Base-by-base conservation (phyloP, 2,329 filamentous ascomycete species). In the Ophiostoma australiae region DNA sequence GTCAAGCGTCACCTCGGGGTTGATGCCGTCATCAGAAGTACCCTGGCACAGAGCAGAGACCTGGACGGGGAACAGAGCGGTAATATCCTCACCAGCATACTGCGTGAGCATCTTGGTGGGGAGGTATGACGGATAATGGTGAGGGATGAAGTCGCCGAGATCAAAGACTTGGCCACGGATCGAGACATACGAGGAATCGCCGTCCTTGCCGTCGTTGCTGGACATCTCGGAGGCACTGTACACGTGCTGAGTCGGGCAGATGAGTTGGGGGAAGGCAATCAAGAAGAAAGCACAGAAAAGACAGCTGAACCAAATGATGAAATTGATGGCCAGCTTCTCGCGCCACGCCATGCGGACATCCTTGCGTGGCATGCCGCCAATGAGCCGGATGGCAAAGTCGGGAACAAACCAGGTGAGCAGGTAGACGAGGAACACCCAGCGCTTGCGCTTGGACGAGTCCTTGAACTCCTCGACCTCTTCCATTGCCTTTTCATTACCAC, bases 261-360 rank as follows among this genome's bases (percentile, higher is more conserved):
- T 93, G 74, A 98, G 81, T 75, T 85, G 82, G 0, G 96, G 96
- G 78, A 99, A 96, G 70, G 89, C 85, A 73, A 98, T 86, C 77
- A 98, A 93, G 84, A 99, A 91, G 83, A 99, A 99, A 71, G 91
- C 86, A 37, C 92, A 89, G 68, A 91, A 80, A 20, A 82, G 83
- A 81, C 94, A 98, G 78, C 86, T 87, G 71, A 94, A 82, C 95
- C 96, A 99, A 78, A 99, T 99, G 77, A 98, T 86, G 79, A 99
- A 85, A 83, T 99, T 99, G 85, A 99, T 99, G 70, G 95, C 94
- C 72, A 99, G 80, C 84, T 99, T 99, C 80, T 99, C 95, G 78
- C 95, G 87, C 95, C 95, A 99, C 0, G 95, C 95, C 78, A 91
- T 85, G 33, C 94, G 91, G 10, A 99, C 89, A 79, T 99, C 95